Evolutionary conservation across 83 land plant genomes (phyloP).

Genomic region (Picea engelmannii): DNA sequence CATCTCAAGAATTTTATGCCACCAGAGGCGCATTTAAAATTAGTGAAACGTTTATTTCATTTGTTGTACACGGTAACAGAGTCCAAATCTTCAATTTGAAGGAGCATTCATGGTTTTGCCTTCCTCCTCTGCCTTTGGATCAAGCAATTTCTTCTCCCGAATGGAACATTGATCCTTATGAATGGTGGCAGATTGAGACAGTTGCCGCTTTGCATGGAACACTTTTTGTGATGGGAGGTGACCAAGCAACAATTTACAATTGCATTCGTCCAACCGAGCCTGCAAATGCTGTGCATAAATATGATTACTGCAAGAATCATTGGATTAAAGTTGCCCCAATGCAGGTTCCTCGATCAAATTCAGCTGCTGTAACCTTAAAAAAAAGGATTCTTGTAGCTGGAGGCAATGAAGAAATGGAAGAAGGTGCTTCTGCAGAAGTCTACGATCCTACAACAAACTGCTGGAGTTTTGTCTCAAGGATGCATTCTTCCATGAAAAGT

Average conservation of each 20-base stretch:
- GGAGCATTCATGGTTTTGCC: constrained; percentile 28
- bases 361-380: constrained; percentile 26
- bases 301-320: constrained; percentile 23
- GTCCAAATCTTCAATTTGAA: constrained; percentile 22
- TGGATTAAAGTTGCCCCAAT: constrained; percentile 27
- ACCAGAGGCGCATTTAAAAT: constrained; percentile 17
- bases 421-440: constrained; percentile 36
- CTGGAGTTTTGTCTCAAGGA: constrained; percentile 26
- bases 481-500: constrained; percentile 27
- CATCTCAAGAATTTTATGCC: constrained; percentile 23
- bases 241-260: constrained; percentile 14
- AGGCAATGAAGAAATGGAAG: constrained; percentile 22
- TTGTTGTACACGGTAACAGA: constrained; percentile 35
- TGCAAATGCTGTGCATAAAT: constrained; percentile 24
- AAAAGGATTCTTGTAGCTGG: constrained; percentile 25
- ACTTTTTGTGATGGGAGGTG: constrained; percentile 32
- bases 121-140: constrained; percentile 30
- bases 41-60: constrained; percentile 20
- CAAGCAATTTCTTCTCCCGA: constrained; percentile 14
- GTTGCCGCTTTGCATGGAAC: constrained; percentile 32
- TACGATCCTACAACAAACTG: constrained; percentile 17
- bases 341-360: constrained; percentile 30
- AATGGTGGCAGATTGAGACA: constrained; percentile 42
- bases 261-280: constrained; percentile 17
- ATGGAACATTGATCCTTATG: constrained; percentile 30